Percentiles rank a stretch among this genome's conserved stretches.
Conservation (phyloP, 768 basidiomycete genomes). For the Tephrocybe rancida region DNA sequence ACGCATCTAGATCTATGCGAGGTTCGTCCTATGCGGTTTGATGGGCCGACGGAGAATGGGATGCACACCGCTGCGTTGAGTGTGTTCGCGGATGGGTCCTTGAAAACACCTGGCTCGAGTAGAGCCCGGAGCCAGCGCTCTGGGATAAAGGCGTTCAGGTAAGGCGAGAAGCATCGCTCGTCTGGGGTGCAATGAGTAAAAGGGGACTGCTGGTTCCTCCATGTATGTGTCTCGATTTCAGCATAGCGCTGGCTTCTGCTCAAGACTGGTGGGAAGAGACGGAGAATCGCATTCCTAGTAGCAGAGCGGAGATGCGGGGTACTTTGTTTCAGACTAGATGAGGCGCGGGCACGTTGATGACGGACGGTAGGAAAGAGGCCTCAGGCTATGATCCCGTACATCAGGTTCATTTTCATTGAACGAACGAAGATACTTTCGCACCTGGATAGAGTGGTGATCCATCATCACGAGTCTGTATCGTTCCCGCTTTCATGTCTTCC, state of each 20-base stretch:
- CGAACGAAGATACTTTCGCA: too few relatives aligned
- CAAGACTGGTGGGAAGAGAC: constrained; percentile 51
- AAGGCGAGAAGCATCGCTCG: constrained; percentile 46
- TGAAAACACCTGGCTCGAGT: constrained; percentile 36
- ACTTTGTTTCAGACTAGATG: too few relatives aligned
- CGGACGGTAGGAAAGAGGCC: too few relatives aligned
- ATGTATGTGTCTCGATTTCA: constrained; percentile 42
- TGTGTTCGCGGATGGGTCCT: constrained; percentile 19
- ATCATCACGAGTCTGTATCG: too few relatives aligned
- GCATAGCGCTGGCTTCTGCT: constrained; percentile 47
- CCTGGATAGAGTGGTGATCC: too few relatives aligned
- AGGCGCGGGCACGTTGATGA: too few relatives aligned
- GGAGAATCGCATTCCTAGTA: constrained; percentile 51
- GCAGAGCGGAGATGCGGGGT: too few relatives aligned
- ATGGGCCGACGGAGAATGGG: constrained; percentile 44
- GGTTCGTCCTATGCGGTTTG: constrained; percentile 42
- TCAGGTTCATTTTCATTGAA: too few relatives aligned
- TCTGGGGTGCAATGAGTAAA: constrained; percentile 48
- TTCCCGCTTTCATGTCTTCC: too few relatives aligned
- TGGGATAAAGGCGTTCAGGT: constrained; percentile 44
- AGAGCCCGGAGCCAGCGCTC: constrained; percentile 35
- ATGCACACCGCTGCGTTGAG: constrained; percentile 37
- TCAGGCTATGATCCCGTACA: too few relatives aligned
- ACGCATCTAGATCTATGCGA: constrained; percentile 43
- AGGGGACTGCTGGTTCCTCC: constrained; percentile 45